Percentiles rank a stretch among this genome's conserved stretches.
Evolutionary conservation across 345 rosid genomes (phyloP).

Genomic region (Citrus glauca): DNA sequence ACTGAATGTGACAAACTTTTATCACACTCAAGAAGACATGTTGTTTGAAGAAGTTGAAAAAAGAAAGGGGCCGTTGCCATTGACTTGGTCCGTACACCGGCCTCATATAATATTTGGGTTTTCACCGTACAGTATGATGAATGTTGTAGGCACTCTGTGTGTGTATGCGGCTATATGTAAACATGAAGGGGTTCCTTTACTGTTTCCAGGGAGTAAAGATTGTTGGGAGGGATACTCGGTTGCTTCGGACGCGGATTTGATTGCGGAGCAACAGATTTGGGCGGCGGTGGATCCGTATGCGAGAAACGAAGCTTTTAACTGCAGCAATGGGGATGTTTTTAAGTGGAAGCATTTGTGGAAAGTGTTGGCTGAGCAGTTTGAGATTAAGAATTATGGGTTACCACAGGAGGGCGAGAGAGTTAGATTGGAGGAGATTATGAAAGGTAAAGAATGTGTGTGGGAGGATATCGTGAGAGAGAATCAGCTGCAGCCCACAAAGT

Average conservation of each 20-base stretch:
- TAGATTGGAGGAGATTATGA: neutral
- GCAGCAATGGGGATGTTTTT: neutral
- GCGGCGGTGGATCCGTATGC: neutral
- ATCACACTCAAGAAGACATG: neutral
- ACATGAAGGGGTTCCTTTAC: neutral
- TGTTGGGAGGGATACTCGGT: neutral
- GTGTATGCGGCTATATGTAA: neutral
- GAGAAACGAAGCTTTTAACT: neutral
- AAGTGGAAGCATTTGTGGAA: neutral
- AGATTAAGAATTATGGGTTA: neutral
- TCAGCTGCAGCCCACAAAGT: too few relatives aligned
- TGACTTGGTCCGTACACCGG: neutral
- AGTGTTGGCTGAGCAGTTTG: neutral
- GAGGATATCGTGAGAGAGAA: too few relatives aligned
- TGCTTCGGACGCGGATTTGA: neutral
- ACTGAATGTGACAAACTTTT: too few relatives aligned
- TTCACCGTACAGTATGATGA: neutral
- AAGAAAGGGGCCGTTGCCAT: neutral
- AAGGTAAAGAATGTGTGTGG: too few relatives aligned
- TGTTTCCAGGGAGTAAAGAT: neutral
- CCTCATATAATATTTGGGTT: neutral
- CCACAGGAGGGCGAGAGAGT: neutral
- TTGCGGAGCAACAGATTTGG: neutral
- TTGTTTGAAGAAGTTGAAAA: neutral
- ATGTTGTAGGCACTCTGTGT: neutral